These are phyloP conservation scores for Scleromitrula shiraiana DNA, from an alignment of 2,329 filamentous ascomycete genomes.

Conservation along the genomic window DNA sequence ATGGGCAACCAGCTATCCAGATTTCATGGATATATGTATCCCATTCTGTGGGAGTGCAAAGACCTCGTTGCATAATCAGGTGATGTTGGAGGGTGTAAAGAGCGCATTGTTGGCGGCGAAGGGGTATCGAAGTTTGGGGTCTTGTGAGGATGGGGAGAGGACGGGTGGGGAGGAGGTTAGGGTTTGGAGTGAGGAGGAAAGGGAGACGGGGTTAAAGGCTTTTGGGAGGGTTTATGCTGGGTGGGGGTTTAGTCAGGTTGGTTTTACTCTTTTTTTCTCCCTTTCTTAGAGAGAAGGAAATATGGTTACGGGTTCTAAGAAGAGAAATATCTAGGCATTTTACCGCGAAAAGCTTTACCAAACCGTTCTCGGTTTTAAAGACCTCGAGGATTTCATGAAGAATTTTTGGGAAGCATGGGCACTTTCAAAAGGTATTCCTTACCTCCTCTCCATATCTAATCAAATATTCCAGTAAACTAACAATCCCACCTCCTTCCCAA, in stretches of 20 bases:
- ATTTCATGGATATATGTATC: conserved; percentile 57
- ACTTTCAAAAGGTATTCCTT: conserved; percentile 47
- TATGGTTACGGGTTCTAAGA: no score
- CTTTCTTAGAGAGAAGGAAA: background rate
- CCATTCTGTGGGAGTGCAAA: conserved; percentile 60
- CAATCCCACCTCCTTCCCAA: background rate
- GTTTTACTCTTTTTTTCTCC: background rate
- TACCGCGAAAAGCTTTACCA: conserved; percentile 66
- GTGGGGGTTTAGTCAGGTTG: conserved; percentile 67
- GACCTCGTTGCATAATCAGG: conserved; percentile 59
- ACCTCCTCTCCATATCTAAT: no score
- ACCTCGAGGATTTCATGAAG: conserved; percentile 65
- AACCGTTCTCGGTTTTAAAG: conserved; percentile 53
- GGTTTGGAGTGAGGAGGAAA: conserved; percentile 46
- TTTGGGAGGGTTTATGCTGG: conserved; percentile 70
- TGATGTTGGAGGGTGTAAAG: conserved; percentile 60
- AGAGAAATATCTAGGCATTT: no score
- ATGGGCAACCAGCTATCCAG: conserved; percentile 42
- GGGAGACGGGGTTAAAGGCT: conserved; percentile 54
- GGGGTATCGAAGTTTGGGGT: conserved; percentile 43
- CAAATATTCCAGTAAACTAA: background rate
- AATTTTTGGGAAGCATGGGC: conserved; percentile 73
- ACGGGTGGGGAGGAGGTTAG: conserved; percentile 33
- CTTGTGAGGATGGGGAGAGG: conserved; percentile 37
- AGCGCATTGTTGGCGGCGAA: conserved; percentile 50